A percentile compares a stretch with the other conserved stretches of the same genome.
Evolutionary conservation across 768 basidiomycete species (phyloP).

Genomic region (Tricholoma sp.): DNA sequence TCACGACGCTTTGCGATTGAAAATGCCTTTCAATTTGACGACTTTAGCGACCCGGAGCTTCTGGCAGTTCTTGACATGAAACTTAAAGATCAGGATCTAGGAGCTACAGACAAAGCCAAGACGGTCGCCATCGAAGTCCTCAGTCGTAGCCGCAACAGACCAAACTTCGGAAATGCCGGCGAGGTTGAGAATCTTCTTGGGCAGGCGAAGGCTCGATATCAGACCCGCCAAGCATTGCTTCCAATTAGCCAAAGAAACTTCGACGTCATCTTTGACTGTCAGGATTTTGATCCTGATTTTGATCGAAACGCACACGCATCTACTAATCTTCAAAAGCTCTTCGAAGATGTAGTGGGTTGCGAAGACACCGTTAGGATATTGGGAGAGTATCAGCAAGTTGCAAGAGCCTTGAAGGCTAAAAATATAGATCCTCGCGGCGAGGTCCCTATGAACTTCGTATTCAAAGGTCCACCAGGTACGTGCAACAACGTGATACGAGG

Average conservation of each 20-base stretch:
- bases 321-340: conserved; percentile 48
- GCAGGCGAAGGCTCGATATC: conserved; percentile 43
- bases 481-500: not conserved
- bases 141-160: conserved; percentile 36
- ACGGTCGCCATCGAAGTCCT: conserved; percentile 47
- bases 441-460: conserved; percentile 65
- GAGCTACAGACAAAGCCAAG: conserved; percentile 53
- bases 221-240: conserved; percentile 26
- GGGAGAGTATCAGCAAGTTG: conserved; percentile 47
- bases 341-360: conserved; percentile 59
- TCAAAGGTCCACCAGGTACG: conserved; percentile 69
- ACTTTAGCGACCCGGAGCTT: conserved; percentile 54
- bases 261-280: conserved; percentile 46
- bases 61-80: conserved; percentile 49
- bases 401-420: conserved; percentile 32
- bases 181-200: conserved; percentile 59
- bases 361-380: conserved; percentile 48
- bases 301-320: conserved; percentile 44
- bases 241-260: conserved; percentile 18
- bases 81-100: conserved; percentile 51
- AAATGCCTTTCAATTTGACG: conserved; percentile 63
- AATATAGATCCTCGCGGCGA: conserved; percentile 41
- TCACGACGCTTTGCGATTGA: conserved; percentile 65
- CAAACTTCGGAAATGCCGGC: conserved; percentile 64
- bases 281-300: conserved; percentile 64